These are phyloP conservation scores for Lentinula sp. DNA, from an alignment of 768 basidiomycete species.

Conservation along the genomic window DNA sequence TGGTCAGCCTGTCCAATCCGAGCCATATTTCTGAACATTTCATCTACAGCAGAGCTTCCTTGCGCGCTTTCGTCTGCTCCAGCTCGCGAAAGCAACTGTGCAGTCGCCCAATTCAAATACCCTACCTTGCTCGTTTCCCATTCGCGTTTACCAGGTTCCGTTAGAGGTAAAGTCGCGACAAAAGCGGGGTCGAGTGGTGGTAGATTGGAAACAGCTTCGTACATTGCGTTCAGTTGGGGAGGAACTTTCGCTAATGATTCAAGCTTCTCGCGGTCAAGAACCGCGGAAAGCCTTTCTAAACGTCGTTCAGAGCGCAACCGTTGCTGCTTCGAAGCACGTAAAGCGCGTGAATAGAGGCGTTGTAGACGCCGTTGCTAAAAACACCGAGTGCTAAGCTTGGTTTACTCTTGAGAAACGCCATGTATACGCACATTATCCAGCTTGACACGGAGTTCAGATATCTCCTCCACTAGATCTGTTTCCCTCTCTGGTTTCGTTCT, in stretches of 20 bases:
- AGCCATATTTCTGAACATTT: constrained; percentile 9
- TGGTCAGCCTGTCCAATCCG: constrained; percentile 20
- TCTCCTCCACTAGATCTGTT: constrained; percentile 56
- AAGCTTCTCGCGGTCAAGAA: constrained; percentile 35
- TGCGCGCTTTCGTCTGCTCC: constrained; percentile 19
- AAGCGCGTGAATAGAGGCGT: constrained; percentile 47
- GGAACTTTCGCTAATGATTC: constrained; percentile 34
- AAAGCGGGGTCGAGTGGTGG: constrained; percentile 35
- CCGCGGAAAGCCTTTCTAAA: constrained; percentile 30
- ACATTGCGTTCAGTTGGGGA: constrained; percentile 35
- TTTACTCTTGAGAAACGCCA: constrained; percentile 1
- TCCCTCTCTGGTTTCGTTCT: constrained; percentile 50
- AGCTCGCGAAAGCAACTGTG: constrained; percentile 37
- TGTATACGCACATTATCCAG: constrained; percentile 58
- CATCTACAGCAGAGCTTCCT: constrained; percentile 11
- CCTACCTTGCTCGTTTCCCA: constrained; percentile 77
- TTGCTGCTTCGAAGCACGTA: constrained; percentile 39
- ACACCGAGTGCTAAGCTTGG: neutral
- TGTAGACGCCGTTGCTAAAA: constrained; percentile 62
- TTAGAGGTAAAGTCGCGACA: constrained; percentile 27
- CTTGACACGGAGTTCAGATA: constrained; percentile 59
- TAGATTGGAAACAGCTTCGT: constrained; percentile 40
- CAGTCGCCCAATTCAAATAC: constrained; percentile 74
- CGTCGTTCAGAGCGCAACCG: constrained; percentile 40
- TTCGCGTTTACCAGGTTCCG: constrained; percentile 60